phyloP scores from a whole-genome alignment of 495 filamentous ascomycete species.

The Chaetomium fimeti region DNA sequence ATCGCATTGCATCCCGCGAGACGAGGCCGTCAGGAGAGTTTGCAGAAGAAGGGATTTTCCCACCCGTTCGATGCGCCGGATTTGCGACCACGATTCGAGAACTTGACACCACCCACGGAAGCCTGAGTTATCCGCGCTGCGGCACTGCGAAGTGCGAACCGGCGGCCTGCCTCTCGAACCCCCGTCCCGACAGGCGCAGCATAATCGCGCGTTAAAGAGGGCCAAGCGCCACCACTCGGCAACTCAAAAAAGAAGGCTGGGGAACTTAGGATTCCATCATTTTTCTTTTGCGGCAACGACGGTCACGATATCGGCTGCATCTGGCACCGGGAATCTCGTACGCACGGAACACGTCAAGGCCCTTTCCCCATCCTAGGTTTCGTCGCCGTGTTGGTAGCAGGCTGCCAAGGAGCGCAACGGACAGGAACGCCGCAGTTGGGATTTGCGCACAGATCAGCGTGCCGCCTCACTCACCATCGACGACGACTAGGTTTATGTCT shows the following conservation, averaged over 20 bases:
- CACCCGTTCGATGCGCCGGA: background rate
- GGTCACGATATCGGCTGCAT: constrained; percentile 5
- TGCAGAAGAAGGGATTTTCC: background rate
- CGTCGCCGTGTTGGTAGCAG: constrained; percentile 16
- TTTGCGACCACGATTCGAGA: constrained; percentile 3
- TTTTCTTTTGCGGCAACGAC: constrained; percentile 5
- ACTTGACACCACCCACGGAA: background rate
- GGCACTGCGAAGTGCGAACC: constrained; percentile 5
- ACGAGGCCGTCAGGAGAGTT: background rate
- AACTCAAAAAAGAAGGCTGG: constrained; percentile 15
- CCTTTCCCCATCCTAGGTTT: background rate
- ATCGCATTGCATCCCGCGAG: constrained; percentile 3
- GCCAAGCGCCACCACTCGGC: constrained; percentile 27
- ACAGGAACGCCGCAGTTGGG: constrained; percentile 13
- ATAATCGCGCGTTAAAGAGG: constrained; percentile 51
- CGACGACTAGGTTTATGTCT: constrained; percentile 23
- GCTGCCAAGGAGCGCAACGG: constrained; percentile 13
- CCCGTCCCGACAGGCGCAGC: constrained; percentile 42
- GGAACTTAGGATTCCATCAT: background rate
- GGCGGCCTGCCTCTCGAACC: constrained; percentile 1
- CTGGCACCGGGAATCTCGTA: constrained; percentile 1
- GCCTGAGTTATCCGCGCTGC: constrained; percentile 4
- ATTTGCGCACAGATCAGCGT: constrained; percentile 32
- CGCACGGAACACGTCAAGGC: background rate
- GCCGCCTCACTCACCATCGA: constrained; percentile 17